These are phyloP conservation scores for Thermothielavioides terrestris DNA, from an alignment of 495 filamentous ascomycete genomes.

Conservation along the genomic window DNA sequence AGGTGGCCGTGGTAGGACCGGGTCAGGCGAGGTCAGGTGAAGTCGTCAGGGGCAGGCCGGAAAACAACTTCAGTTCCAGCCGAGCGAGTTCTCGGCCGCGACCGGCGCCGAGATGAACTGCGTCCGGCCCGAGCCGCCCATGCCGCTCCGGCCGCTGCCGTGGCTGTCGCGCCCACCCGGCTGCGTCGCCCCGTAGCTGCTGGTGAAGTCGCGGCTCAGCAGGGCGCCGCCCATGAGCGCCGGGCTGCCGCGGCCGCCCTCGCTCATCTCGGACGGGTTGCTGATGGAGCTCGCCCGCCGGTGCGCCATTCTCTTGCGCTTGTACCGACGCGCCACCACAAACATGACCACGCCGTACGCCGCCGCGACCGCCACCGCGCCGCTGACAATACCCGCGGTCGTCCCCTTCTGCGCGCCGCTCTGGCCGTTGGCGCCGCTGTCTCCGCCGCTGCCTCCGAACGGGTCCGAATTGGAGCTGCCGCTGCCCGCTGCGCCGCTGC, in stretches of 20 bases:
- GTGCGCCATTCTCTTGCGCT: slow-evolving; percentile 74
- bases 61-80: slow-evolving; percentile 77
- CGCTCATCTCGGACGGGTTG: slow-evolving; percentile 44
- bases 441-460: slow-evolving; percentile 29
- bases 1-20: slow-evolving; percentile 19
- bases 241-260: slow-evolving; percentile 50
- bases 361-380: slow-evolving; percentile 68
- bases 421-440: slow-evolving; percentile 24
- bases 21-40: slow-evolving; percentile 16
- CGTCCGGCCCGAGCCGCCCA: slow-evolving; percentile 65
- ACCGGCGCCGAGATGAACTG: slow-evolving; percentile 72
- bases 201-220: slow-evolving; percentile 39
- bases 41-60: not conserved
- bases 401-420: slow-evolving; percentile 51
- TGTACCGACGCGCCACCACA: slow-evolving; percentile 86
- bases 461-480: slow-evolving; percentile 27
- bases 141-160: slow-evolving; percentile 56
- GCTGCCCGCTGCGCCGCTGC: slow-evolving; percentile 14
- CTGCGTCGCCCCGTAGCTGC: slow-evolving; percentile 38
- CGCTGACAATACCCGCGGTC: slow-evolving; percentile 76
- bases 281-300: slow-evolving; percentile 64
- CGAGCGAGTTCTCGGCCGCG: slow-evolving; percentile 94
- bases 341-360: slow-evolving; percentile 99
- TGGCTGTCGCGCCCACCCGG: slow-evolving; percentile 32
- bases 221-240: slow-evolving; percentile 47